Evolutionary conservation across 1,284 basidiomycete species (phyloP).

Genomic region (Malassezia nana): DNA sequence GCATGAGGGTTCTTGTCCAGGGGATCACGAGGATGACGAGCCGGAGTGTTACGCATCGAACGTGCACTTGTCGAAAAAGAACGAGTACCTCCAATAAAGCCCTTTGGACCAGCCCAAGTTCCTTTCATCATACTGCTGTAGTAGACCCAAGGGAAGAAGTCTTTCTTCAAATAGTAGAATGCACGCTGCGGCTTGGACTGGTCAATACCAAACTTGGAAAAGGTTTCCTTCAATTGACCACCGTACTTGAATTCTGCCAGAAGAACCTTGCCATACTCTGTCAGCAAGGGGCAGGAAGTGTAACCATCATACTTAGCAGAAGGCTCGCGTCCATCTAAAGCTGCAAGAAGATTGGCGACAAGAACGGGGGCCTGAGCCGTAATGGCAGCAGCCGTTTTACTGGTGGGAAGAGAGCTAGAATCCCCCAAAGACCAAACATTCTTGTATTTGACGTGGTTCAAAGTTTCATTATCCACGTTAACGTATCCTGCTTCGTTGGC

Average conservation of each 20-base stretch:
- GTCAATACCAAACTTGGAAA: conserved; percentile 32
- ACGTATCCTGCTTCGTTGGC: conserved; percentile 59
- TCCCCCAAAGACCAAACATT: conserved; percentile 89
- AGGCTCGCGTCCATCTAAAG: conserved; percentile 23
- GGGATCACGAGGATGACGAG: conserved; percentile 40
- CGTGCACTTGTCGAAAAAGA: conserved; percentile 24
- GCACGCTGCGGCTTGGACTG: conserved; percentile 51
- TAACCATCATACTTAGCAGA: conserved; percentile 45
- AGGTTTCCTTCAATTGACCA: conserved; percentile 68
- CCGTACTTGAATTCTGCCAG: conserved; percentile 79
- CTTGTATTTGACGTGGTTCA: conserved; percentile 67
- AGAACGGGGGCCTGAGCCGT: conserved; percentile 85
- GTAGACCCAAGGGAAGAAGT: conserved; percentile 79
- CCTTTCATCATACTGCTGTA: conserved; percentile 70
- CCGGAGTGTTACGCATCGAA: conserved; percentile 30
- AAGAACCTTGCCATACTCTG: conserved; percentile 74
- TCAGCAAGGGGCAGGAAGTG: conserved; percentile 52
- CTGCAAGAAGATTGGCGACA: conserved; percentile 63
- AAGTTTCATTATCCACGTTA: conserved; percentile 66
- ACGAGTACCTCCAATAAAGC: conserved; percentile 19
- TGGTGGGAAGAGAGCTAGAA: conserved; percentile 78
- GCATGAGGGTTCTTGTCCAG: conserved; percentile 29
- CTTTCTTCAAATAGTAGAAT: conserved; percentile 88
- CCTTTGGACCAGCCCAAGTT: conserved; percentile 47
- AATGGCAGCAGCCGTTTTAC: conserved; percentile 91